These are phyloP conservation scores for Coemansia sp. DNA, from an alignment of 192 early-diverging fungal genomes.

Conservation along the genomic window DNA sequence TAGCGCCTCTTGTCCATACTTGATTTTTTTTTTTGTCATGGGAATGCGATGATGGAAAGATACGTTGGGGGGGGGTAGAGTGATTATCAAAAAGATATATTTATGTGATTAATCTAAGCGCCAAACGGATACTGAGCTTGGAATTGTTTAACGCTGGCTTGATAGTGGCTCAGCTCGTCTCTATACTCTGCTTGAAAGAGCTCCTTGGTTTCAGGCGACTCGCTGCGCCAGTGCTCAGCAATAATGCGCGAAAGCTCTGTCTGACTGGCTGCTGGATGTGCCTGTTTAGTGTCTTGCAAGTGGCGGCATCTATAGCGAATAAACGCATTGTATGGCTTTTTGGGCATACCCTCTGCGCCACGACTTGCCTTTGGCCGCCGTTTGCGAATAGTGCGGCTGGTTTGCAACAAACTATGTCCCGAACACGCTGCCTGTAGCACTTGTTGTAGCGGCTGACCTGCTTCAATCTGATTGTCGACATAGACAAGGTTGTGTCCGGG, in stretches of 20 bases:
- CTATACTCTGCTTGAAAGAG: conserved; percentile 20
- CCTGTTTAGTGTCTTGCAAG: conserved; percentile 9
- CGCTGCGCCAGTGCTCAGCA: conserved; percentile 34
- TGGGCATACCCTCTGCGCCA: neutral
- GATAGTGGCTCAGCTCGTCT: conserved; percentile 20
- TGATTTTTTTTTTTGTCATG: neutral
- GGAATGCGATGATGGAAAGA: neutral
- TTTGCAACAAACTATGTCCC: neutral
- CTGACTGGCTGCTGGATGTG: conserved; percentile 21
- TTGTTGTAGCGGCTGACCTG: neutral
- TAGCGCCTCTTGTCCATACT: neutral
- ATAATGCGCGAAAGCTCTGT: conserved; percentile 28
- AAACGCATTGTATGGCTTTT: conserved; percentile 33
- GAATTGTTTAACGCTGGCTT: conserved; percentile 4
- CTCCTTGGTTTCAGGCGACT: conserved; percentile 16
- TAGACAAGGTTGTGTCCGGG: conserved; percentile 30
- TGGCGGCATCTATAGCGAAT: conserved; percentile 33
- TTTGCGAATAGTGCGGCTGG: neutral
- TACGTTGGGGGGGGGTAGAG: neutral
- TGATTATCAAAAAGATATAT: neutral
- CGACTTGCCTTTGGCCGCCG: neutral
- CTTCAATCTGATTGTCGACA: conserved; percentile 10
- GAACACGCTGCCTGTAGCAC: neutral
- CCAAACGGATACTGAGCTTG: neutral
- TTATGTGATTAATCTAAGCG: neutral